Base-by-base conservation (phyloP, 495 filamentous ascomycete genomes). In the Neurospora sp. region DNA sequence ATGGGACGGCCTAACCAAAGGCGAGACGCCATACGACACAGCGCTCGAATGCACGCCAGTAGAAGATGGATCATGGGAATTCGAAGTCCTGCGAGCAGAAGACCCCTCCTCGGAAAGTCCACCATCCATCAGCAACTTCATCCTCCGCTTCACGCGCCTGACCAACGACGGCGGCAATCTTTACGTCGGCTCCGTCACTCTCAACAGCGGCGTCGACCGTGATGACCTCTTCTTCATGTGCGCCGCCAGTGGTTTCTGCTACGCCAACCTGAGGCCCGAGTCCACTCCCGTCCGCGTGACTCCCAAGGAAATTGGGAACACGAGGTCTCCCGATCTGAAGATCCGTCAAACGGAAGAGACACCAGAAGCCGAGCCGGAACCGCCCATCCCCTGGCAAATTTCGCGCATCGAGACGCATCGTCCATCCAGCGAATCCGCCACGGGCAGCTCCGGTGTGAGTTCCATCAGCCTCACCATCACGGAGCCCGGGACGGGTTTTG, bases 401-500 rank as follows among this genome's bases (percentile, higher is more conserved):
- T 40, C 73, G 35, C 20, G 5, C 20, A 41, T 75, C 18, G 38
- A 18, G 1, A 75, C 73, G 0, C 59, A 41, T 23, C 46, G 71
- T 5, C 71, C 73, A 5, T 75, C 71, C 0, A 42, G 40, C 20
- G 39, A 35, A 1, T 41, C 71, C 38, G 20, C 46, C n/a, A 27
- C 46, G 0, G 73, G 71, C 20, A 73, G 27, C 23, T 41, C 40
- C 12, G 48, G 71, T 3, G 14, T 54, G 23, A 69, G 27, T 14
- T 69, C 31, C 71, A 35, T 75, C 12, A 74, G 31, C 62, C 11
- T 73, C 20, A 62, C 54, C 71, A 73, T 75, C 71, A 70, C 73
- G 5, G 73, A 75, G 35, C 71, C 39, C 0, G 69, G 72, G 11
- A 72, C 41, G 0, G 46, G 46, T 11, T 6, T 27, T 0, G 23